Evolutionary conservation across 2,329 filamentous ascomycete genomes (phyloP), one percentile per base, ranked within the genome.

Genomic region (Westerdykella ornata): DNA sequence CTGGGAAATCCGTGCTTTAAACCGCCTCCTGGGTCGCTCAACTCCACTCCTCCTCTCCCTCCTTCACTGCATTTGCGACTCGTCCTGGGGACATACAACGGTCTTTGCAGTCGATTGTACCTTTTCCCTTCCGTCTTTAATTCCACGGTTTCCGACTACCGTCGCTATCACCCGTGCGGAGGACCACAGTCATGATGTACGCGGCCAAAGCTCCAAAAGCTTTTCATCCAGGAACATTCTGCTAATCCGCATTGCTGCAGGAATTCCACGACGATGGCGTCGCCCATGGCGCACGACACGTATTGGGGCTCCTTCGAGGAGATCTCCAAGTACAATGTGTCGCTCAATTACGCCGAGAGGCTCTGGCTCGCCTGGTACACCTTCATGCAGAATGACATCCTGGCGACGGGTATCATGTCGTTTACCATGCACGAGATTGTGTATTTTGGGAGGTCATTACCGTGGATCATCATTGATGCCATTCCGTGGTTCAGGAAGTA

Each of bases 331-430:
- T 78, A 79, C 75, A 92, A 95, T 77, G 78, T 94, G 43, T 80
- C 88, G 54, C 81, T 98, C 61, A 96, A 88, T 69, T 75, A 87
- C 50, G 72, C 82, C 60, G 92, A 98, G 76, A 82, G 83, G 62
- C 75, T 95, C 53, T 98, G 92, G 92, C 84, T 86, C 37, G 82
- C 88, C 31, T 97, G 88, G 90, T 98, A 98, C 68, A 79, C 90
- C 13, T 98, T 82, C 77, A 95, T 97, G 84, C 87, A 94, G 68
- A 98, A 98, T 67, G 92, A 98, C 71, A 83, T 85, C 41, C 81
- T 98, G 48, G 92, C 92, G 45, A 98, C 92, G 3, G 92, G 92
- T 46, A 92, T 98, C 72, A 84, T 97, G 85, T 95, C 88, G 59
- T 98, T 98, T 68, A 70, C 84, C 54, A 87, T 97, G 80, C 92